Conservation (phyloP, 2,329 filamentous ascomycete genomes). For the Akanthomyces lecanii region DNA sequence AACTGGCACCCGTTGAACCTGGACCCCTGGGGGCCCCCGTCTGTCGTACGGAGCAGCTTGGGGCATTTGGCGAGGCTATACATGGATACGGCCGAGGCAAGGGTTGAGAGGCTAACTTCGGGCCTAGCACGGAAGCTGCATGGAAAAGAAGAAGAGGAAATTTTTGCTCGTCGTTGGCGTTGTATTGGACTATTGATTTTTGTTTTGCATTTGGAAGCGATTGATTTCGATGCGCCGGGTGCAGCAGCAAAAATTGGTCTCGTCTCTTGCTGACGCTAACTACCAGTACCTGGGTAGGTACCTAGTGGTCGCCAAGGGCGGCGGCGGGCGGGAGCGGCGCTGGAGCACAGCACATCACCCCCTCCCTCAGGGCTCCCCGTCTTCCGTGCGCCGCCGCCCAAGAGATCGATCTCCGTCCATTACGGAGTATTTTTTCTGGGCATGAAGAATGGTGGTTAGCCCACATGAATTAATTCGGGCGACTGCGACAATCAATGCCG, state of each 20-base stretch:
- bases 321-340: background rate
- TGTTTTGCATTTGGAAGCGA: background rate
- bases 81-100: background rate
- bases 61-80: background rate
- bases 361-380: background rate
- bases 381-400: background rate
- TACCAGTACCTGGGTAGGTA: background rate
- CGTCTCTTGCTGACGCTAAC: background rate
- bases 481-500: too few relatives aligned
- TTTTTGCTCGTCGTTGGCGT: background rate
- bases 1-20: background rate
- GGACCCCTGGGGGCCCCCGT: background rate
- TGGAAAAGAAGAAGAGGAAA: background rate
- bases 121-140: background rate
- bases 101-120: background rate
- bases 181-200: background rate
- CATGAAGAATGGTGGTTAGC: too few relatives aligned
- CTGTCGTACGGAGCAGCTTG: background rate
- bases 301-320: background rate
- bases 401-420: background rate
- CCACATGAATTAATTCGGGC: too few relatives aligned
- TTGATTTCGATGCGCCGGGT: background rate
- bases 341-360: slow-evolving; percentile 3
- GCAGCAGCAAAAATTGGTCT: background rate
- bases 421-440: background rate